Base-by-base conservation (phyloP, 169 alveolate species). In the Plasmodium coatneyi region DNA sequence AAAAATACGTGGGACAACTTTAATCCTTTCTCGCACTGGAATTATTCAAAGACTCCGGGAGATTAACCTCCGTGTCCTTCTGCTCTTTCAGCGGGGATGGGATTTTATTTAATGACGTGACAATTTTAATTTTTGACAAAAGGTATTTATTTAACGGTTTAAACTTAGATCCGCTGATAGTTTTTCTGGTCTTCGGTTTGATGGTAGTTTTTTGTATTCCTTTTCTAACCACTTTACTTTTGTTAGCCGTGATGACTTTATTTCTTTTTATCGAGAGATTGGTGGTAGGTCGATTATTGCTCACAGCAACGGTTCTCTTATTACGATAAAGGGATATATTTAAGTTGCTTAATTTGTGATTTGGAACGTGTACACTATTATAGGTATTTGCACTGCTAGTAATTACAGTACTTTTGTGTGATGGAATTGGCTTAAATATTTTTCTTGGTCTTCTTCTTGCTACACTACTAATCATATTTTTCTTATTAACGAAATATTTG, bases 31-130 rank as follows among this genome's bases (percentile, higher is more conserved):
- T 83, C n/a, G 76, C 41, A 34, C 32, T 82, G 16, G 87, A 12
- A 87, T 79, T 87, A 78, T 76, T 87, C 84, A 87, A 72, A 19
- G 93, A 87, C 72, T 87, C 93, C 9, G 93, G 93, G 49, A 87
- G 89, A 60, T 87, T 87, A 52, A 87, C 93, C 72, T 87, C 93
- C 56, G 93, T 87, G 78, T 87, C 89, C 52, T 87, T 87, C 71
- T 87, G 93, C 14, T 87, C 93, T 46, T 87, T 87, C 46, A 87
- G 60, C 32, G 93, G 93, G 32, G 93, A 87, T 87, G 93, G 93
- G 52, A 87, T 78, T 78, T 87, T 87, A 87, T 87, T 87, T 87
- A 87, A 87, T 14, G 89, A 87, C 19, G 93, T 87, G 66, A 79
- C 87, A 79, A 87, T 87, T 87, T 87, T 87, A 39, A 87, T 87